Percentiles rank a stretch among this genome's conserved stretches.
Evolutionary conservation across 129 eudicot species (phyloP).

Genomic region (Solidago caesia): DNA sequence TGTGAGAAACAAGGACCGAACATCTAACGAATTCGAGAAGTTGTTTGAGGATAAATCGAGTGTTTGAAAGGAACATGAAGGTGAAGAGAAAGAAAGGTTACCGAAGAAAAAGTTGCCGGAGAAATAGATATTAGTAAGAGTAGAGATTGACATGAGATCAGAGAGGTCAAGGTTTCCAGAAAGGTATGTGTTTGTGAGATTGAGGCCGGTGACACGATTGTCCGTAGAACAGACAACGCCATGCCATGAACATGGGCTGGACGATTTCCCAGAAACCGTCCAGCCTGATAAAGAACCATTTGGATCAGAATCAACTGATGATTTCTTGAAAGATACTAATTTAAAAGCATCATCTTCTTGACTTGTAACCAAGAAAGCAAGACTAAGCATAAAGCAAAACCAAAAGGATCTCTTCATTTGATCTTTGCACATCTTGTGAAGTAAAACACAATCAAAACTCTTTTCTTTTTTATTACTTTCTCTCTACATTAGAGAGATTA

Average conservation of each 20-base stretch:
- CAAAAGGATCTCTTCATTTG: conserved; percentile 15
- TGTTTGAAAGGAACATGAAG: conserved; percentile 44
- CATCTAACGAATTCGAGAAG: conserved; percentile 43
- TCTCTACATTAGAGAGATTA: conserved; percentile 38
- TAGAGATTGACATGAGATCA: conserved; percentile 46
- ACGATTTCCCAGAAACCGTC: conserved; percentile 38
- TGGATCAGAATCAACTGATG: conserved; percentile 60
- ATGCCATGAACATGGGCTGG: conserved; percentile 61
- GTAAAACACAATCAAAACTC: conserved; percentile 21
- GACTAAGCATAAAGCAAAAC: conserved; percentile 28
- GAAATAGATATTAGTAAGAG: conserved; percentile 43
- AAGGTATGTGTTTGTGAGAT: conserved; percentile 48
- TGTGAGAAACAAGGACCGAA: conserved; percentile 33
- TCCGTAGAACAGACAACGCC: conserved; percentile 57
- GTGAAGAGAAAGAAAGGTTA: conserved; percentile 51
- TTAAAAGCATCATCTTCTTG: conserved; percentile 35
- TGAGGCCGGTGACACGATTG: conserved; percentile 36
- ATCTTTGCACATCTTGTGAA: conserved; percentile 32
- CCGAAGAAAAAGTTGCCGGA: conserved; percentile 69
- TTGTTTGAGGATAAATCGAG: conserved; percentile 63
- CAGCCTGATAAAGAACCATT: conserved; percentile 51
- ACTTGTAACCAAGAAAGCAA: conserved; percentile 25
- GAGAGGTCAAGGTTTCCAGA: conserved; percentile 56
- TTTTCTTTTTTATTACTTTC: conserved; percentile 10
- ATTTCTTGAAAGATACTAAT: conserved; percentile 53